Percentiles rank a stretch among this genome's conserved stretches.
These are phyloP conservation scores for Yamadazyma conglobata DNA, from an alignment of 1,139 yeast species.

Conservation along the genomic window DNA sequence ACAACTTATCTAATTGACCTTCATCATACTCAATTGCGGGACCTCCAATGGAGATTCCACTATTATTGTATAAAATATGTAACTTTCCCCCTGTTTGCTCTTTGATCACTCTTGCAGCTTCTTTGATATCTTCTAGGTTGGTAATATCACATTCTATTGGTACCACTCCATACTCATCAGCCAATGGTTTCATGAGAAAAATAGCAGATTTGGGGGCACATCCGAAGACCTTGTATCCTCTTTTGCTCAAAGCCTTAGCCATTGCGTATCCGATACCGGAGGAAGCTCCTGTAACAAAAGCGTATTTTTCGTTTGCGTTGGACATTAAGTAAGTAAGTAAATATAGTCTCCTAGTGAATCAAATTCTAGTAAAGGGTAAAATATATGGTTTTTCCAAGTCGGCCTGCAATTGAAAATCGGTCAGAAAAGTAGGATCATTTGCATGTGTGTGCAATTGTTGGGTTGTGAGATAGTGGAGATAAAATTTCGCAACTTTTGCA, in stretches of 20 bases:
- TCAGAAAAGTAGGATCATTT: too few species aligned
- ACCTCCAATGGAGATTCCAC: conserved; percentile 30
- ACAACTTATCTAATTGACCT: conserved; percentile 19
- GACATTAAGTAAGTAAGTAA: conserved; percentile 1
- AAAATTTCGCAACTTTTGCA: too few species aligned
- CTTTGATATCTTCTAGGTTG: conserved; percentile 23
- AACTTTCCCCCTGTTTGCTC: conserved; percentile 26
- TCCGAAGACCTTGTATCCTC: conserved; percentile 36
- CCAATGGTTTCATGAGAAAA: conserved; percentile 26
- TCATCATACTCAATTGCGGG: conserved; percentile 34
- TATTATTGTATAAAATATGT: conserved; percentile 33
- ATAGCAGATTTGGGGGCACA: conserved; percentile 25
- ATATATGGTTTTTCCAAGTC: too few species aligned
- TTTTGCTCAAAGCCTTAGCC: conserved; percentile 23
- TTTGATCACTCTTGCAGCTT: conserved; percentile 20
- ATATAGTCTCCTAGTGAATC: too few species aligned
- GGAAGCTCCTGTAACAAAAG: conserved; percentile 39
- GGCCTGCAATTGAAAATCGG: too few species aligned
- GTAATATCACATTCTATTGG: conserved; percentile 34
- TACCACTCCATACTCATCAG: conserved; percentile 25
- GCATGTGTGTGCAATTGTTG: too few species aligned
- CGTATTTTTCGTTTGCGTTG: conserved; percentile 16
- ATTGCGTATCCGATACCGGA: conserved; percentile 38
- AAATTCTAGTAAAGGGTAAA: too few species aligned
- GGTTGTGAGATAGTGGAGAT: too few species aligned